Evolutionary conservation across 164 flowering plant genomes (phyloP).

Genomic region (Liriodendron chinense): DNA sequence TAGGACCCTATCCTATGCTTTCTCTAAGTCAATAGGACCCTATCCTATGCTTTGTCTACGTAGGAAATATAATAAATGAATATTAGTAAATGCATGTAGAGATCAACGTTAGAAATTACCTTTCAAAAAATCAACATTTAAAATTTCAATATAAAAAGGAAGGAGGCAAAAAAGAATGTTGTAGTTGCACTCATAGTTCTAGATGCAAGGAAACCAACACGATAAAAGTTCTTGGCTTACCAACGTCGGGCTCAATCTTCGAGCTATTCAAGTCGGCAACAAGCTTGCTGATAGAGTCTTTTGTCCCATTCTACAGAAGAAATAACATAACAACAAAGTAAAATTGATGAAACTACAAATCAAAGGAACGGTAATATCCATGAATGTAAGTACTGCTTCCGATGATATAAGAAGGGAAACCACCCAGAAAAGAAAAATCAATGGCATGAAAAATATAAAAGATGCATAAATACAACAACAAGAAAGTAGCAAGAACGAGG

Average conservation of each 20-base stretch:
- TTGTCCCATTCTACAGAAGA: slow-evolving; percentile 76
- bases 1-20: too few relatives aligned
- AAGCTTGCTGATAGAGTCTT: slow-evolving; percentile 84
- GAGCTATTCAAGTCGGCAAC: slow-evolving; percentile 85
- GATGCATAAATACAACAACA: too few relatives aligned
- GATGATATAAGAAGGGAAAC: not conserved
- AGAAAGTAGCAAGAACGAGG: too few relatives aligned
- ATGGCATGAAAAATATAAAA: too few relatives aligned
- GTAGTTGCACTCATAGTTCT: not conserved
- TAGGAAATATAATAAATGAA: too few relatives aligned
- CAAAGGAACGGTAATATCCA: not conserved
- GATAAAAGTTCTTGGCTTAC: slow-evolving; percentile 36
- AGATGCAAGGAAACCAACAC: not conserved
- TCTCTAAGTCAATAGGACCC: too few relatives aligned
- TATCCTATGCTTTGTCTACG: too few relatives aligned
- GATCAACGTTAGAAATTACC: not conserved
- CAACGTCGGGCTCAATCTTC: slow-evolving; percentile 83
- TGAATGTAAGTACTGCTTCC: too few relatives aligned
- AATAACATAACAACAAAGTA: not conserved
- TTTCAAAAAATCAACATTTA: not conserved
- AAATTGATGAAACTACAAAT: not conserved
- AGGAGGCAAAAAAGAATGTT: too few relatives aligned
- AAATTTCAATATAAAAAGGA: too few relatives aligned
- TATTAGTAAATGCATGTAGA: too few relatives aligned
- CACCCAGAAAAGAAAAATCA: not conserved